Evolutionary conservation across 108 stramenopile species (phyloP).

Genomic region (Asterionellopsis glacialis): DNA sequence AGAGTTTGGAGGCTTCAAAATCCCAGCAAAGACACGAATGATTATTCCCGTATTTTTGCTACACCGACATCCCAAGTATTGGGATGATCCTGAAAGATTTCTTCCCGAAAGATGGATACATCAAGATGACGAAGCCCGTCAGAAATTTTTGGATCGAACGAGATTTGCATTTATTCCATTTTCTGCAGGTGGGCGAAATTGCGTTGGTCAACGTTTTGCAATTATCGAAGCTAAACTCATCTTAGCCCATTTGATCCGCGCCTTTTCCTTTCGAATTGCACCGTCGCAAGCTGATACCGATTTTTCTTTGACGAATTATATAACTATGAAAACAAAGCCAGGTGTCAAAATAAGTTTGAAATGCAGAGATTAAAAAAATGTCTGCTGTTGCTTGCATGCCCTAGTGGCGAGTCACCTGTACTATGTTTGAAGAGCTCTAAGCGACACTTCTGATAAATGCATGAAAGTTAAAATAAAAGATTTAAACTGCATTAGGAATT

Average conservation of each 20-base stretch:
- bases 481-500: no score
- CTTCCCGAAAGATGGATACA: constrained; percentile 58
- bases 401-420: no score
- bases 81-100: constrained; percentile 55
- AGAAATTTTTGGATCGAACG: constrained; percentile 3
- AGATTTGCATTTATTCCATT: constrained; percentile 60
- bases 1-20: constrained; percentile 30
- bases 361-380: constrained; percentile 4
- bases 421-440: no score
- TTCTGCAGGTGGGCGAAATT: constrained; percentile 49
- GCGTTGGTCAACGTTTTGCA: constrained; percentile 63
- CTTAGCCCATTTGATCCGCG: constrained; percentile 41
- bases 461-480: no score
- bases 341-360: constrained; percentile 27
- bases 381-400: no score
- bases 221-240: constrained; percentile 59
- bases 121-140: constrained; percentile 12
- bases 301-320: constrained; percentile 28
- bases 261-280: constrained; percentile 30
- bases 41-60: constrained; percentile 42
- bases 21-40: constrained; percentile 42
- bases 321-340: constrained; percentile 50
- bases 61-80: constrained; percentile 53
- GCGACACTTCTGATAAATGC: no score
- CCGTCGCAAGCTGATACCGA: constrained; percentile 31